Base-by-base conservation (phyloP, 306 rosid genomes). In the Lathyrus aphaca region DNA sequence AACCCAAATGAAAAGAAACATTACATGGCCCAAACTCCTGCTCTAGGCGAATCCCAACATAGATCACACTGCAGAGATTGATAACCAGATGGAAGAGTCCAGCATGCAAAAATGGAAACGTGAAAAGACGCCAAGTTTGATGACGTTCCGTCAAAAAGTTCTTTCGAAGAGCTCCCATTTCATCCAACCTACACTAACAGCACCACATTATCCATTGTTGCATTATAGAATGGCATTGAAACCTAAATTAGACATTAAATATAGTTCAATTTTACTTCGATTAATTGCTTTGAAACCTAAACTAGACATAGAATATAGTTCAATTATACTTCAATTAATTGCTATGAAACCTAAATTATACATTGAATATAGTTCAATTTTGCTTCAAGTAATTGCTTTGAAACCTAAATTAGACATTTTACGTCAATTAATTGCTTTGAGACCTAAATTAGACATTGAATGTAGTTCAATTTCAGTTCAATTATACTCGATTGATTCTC, bases 101-200 rank as follows among this genome's bases (percentile, higher is more conserved):
- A 59, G 89, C 97, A 6, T 94, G 95, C 72, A 94, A 75, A 64
- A 88, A 74, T 8, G 96, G 94, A 84, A 84, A 94, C 17, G 95
- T 85, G 72, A 90, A 90, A 74, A 94, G 86, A 42, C 95, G 97
- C 98, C 96, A 94, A 5, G 76, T 84, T 68, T 90, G 88, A 65
- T 63, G 92, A 77, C 76, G 32, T 45, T 86, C 86, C 10, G 71
- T 65, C 77, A 90, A 73, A 63, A 81, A 69, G 15, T 15, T 74
- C 29, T 83, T 40, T 62, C 63, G 71, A 81, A 94, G 89, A 57
- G 95, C 96, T 75, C 98, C 98, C 86, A 90, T 80, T 79, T 90
- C 86, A 76, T 82, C 92, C 54, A 94, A 81, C 88, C 98, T 94
- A 85, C 76, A 78, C 9, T 14, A 25, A 15, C 23, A 64, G 5